These are phyloP conservation scores for Globisporangium nagaii DNA, from an alignment of 352 stramenopile species.

Conservation along the genomic window DNA sequence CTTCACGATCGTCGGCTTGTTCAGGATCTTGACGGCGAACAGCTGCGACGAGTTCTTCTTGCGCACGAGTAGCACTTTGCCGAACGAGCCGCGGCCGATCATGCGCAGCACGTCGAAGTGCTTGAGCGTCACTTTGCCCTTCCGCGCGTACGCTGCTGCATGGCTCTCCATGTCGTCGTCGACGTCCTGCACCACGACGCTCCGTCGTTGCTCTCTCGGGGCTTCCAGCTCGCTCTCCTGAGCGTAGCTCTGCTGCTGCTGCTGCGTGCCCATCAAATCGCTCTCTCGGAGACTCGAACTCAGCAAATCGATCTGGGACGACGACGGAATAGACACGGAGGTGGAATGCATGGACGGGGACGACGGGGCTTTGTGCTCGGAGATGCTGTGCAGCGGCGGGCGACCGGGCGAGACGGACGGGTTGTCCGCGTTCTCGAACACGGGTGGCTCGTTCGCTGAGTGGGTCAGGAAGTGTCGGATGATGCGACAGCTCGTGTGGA, in stretches of 20 bases:
- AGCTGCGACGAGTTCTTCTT: slow-evolving; percentile 75
- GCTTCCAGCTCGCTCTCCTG: slow-evolving; percentile 2
- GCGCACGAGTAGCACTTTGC: slow-evolving; percentile 87
- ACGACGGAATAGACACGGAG: slow-evolving; percentile 12
- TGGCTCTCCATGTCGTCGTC: slow-evolving; percentile 47
- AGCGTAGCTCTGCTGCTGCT: slow-evolving; percentile 12
- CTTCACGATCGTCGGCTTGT: slow-evolving; percentile 71
- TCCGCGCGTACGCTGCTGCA: slow-evolving; percentile 1
- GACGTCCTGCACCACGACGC: slow-evolving; percentile 63
- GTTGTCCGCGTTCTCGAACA: slow-evolving; percentile 52
- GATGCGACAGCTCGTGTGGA: slow-evolving; percentile 57
- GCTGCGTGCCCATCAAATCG: slow-evolving; percentile 27
- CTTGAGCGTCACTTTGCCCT: slow-evolving; percentile 68
- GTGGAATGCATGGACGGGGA: slow-evolving; percentile 10
- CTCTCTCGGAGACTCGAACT: slow-evolving; percentile 36
- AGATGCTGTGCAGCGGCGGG: slow-evolving; percentile 40
- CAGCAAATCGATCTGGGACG: slow-evolving; percentile 36
- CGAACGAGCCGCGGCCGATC: slow-evolving; percentile 91
- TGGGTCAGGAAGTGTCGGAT: slow-evolving; percentile 75
- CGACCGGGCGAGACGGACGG: slow-evolving; percentile 3
- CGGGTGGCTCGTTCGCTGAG: slow-evolving; percentile 64
- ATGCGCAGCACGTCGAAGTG: slow-evolving; percentile 89
- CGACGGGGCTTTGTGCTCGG: slow-evolving; percentile 34
- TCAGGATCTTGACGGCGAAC: slow-evolving; percentile 83
- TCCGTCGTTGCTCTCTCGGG: slow-evolving; percentile 38